Base-by-base conservation (phyloP, 352 stramenopile genomes). In the Globisporangium irregulare region DNA sequence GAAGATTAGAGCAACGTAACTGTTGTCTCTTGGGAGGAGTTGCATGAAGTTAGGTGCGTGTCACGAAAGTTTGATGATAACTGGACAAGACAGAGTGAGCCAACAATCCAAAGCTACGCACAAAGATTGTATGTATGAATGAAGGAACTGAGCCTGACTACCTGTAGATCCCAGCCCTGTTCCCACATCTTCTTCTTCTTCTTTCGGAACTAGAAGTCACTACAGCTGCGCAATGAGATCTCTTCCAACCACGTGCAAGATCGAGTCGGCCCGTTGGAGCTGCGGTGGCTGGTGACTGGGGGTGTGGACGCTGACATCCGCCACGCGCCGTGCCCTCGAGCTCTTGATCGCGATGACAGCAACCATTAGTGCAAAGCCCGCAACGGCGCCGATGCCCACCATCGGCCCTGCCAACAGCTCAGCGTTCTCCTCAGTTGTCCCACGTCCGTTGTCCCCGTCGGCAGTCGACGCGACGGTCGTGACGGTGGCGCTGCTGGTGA, bases 291-390 rank as follows among this genome's bases (percentile, higher is more conserved):
- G 43, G 43, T 50, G 43, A 9, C 15, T 50, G 18, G 43, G 41
- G 15, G 43, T 50, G 38, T 50, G 24, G 20, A 14, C 62, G 10
- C 9, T 34, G 4, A 3, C 51, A 22, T 58, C 43, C 6, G 24
- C 46, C 3, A 59, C 20, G 9, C 54, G 64, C 57, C 56, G 38
- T 14, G 9, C 22, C 25, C 41, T 64, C 7, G 57, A 32, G 20
- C 24, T 61, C 29, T 53, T 64, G 50, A 62, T 59, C 51, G 62
- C 65, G 51, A 82, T 69, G 0, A 61, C 74, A 24, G 76, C 73
- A 1, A 81, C 61, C 12, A 29, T 55, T 15, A 69, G 7, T 0
- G 43, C 54, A 24, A 66, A 20, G 12, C 29, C 60, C 1, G 43
- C 32, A 7, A n/a, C 27, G 4, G 62, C 38, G 18, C 18, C 20